phyloP scores from a whole-genome alignment of 768 basidiomycete species.

The Leccinum obscurum region DNA sequence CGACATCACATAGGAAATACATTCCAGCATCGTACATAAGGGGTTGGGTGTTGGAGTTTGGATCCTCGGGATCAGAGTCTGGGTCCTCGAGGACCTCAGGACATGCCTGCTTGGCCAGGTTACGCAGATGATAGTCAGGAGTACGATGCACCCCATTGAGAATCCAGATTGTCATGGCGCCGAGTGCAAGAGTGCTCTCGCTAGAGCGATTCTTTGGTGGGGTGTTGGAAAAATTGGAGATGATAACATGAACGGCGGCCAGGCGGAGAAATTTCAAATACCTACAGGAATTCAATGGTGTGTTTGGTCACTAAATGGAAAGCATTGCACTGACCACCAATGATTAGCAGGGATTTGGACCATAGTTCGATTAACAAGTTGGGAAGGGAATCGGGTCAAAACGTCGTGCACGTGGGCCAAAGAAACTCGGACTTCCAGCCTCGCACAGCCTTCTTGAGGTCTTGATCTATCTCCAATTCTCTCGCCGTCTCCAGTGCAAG shows the following conservation, averaged over 20 bases:
- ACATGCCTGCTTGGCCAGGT: neutral
- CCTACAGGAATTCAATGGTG: neutral
- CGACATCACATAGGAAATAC: constrained; percentile 5
- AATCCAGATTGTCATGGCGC: constrained; percentile 8
- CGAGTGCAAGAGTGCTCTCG: constrained; percentile 4
- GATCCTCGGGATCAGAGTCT: neutral
- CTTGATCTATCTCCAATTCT: neutral
- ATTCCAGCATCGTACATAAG: constrained; percentile 12
- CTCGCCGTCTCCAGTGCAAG: constrained; percentile 2
- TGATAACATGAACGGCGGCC: neutral
- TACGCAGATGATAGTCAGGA: neutral
- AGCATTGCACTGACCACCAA: constrained; percentile 2
- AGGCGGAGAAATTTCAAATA: constrained; percentile 10
- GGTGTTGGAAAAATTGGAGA: neutral
- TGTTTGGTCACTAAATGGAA: neutral
- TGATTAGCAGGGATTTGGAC: neutral
- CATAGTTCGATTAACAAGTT: neutral
- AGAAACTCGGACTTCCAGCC: constrained; percentile 2
- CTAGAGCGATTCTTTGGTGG: neutral
- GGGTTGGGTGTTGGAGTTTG: neutral
- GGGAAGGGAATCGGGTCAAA: neutral
- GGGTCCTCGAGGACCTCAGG: neutral
- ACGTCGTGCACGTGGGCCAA: neutral
- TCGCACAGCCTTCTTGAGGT: constrained; percentile 5
- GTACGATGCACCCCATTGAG: neutral